Evolutionary conservation across 2,329 filamentous ascomycete species (phyloP), one percentile per base, ranked within the genome.

Genomic region (Fusarium gaditjirri): DNA sequence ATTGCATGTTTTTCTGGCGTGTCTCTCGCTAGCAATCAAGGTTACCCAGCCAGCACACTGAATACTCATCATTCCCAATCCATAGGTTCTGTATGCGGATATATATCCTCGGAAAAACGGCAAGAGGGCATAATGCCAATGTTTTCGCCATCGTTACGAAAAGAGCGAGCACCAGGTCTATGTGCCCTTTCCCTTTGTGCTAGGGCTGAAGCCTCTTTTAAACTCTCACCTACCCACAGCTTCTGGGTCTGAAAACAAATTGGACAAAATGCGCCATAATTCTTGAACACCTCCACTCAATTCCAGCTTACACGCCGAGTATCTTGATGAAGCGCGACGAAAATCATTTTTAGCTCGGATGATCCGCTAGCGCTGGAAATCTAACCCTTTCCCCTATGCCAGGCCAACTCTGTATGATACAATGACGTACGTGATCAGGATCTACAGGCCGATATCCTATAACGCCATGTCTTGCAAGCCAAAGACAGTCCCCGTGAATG

Each of bases 21-120:
- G 8, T 31, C 29, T 31, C 29, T 31, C 8, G 8, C 29, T 2
- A 8, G 8, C 9, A 12, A 31, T 31, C 10, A 31, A 35, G 8
- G 50, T 38, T 38, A 71, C 68, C 50, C 43, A 61, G 7, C 65
- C 65, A 5, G 56, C 29, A 16, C 61, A 71, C 62, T 4, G 66
- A 31, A 13, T 68, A 59, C 29, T 71, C 65, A 17, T 71, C 68
- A 12, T n/a, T n/a, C n/a, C n/a, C n/a, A n/a, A n/a, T n/a, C n/a
- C n/a, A n/a, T n/a, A n/a, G n/a, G n/a, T n/a, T n/a, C n/a, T n/a
- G n/a, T n/a, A n/a, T n/a, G n/a, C n/a, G n/a, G n/a, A n/a, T n/a
- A n/a, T n/a, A n/a, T n/a, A n/a, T n/a, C n/a, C 65, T 42, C 8
- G 62, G 19, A 1, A 31, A 12, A 14, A 68, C 61, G 3, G 66